Evolutionary conservation across 371 early-diverging fungal genomes (phyloP), one percentile per base, ranked within the genome.

Genomic region (Mucor mucedo): DNA sequence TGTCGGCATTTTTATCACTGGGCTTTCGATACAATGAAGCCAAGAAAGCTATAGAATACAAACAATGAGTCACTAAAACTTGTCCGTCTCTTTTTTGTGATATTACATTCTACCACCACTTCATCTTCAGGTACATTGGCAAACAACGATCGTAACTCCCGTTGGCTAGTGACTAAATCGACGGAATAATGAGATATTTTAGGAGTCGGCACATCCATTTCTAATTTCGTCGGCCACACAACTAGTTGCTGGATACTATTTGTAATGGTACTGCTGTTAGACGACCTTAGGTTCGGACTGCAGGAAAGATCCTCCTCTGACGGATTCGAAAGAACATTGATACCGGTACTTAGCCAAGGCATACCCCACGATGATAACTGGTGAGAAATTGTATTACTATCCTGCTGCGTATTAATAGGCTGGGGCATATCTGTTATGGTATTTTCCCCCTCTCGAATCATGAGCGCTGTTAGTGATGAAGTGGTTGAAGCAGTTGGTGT

Each of bases 301-400:
- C 32, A 3, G 2, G 33, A 21, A 4, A 42, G n/a, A 7, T 57
- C 27, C 21, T 58, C 60, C 10, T 65, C 65, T 4, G 53, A 55
- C 10, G 60, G 28, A 41, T 55, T 55, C 2, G 69, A 66, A 14
- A 76, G 53, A 2, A 68, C 71, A 49, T 66, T 70, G 14, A 75
- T 68, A 1, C 75, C 71, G 13, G 71, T 66, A 27, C 70, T 70
- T 8, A 76, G 54, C 80, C 80, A 80, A n/a, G 80, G 78, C 67
- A 80, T 72, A n/a, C 70, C 59, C 80, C 80, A 80, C 5, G 78
- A 68, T 5, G 55, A 45, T 29, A 50, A 30, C 5, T 50, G 50
- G 10, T 50, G 4, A 4, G 50, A 50, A 32, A 50, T 30, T 13
- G 50, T 10, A 28, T 50, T 50, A 11, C 50, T 13, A 30, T 50